Evolutionary conservation across 768 basidiomycete genomes (phyloP), one percentile per base, ranked within the genome.

Genomic region (Mycena galericulata): DNA sequence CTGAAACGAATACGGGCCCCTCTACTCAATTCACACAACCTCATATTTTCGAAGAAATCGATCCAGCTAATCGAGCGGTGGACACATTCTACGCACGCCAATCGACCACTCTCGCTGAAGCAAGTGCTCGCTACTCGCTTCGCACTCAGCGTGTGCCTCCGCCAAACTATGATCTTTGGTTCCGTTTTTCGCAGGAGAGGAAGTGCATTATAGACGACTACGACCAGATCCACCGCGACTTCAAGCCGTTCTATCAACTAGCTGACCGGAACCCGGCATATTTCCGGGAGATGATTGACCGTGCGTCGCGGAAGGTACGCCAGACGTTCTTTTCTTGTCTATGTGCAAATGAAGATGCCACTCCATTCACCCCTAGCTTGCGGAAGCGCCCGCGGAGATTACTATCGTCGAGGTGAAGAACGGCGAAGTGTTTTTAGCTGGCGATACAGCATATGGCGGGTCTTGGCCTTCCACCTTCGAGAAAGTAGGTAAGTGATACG

Each of bases 141-240:
- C 49, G 36, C 20, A 68, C 32, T n/a, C 38, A 46, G 18, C 67
- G 60, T 22, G 14, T 43, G 15, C 67, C 67, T 4, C 67, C 67
- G 3, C 22, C 32, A 9, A 29, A 56, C 14, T 68, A 45, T 29
- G 62, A 45, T 5, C 18, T 54, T n/a, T 68, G 62, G 67, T 68
- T 64, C 53, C 15, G 22, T 11, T 63, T 56, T 27, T 61, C 67
- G 10, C 29, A 27, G 47, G 46, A 56, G 29, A 24, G 56, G 15
- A n/a, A 36, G 22, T 68, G 67, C 41, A 61, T 68, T 14, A 50
- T 68, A 40, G 67, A 68, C 54, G 67, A 68, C n/a, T 68, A 68
- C 54, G 60, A 68, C 51, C 51, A 63, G 36, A 49, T 68, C n/a
- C 54, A 49, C 12, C 60, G 54, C 32, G 67, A 68, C 47, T 68